Evolutionary conservation across 352 stramenopile genomes (phyloP), one percentile per base, ranked within the genome.

Genomic region (Globisporangium lucens): DNA sequence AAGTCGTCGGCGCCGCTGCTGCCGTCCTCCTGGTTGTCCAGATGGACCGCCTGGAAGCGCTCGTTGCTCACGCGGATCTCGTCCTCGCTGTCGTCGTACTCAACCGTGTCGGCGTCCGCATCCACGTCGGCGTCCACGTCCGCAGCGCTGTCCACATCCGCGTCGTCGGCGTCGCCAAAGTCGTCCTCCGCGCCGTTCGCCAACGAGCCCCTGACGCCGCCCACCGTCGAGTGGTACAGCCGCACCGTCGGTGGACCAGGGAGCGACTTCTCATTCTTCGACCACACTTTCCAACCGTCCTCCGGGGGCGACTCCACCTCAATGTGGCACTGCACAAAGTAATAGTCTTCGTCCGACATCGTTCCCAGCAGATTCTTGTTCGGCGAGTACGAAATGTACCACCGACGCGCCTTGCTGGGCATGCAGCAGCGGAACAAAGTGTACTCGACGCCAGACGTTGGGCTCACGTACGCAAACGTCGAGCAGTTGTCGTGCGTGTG

Each of bases 371-470:
- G 72, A 51, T 79, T 93, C 67, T 91, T 91, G 82, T 96, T 93
- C 6, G 86, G 83, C 27, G 97, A 98, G 75, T 99, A 97, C 56
- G 93, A 98, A 63, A 99, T 97, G 77, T 99, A 99, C 97, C 97
- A 99, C 74, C 97, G 98, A 65, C 98, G 97, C 47, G 97, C 89
- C 67, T 99, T 98, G 69, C 92, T 98, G 13, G 97, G 90, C 97
- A 99, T 99, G 59, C 90, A 97, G 74, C 97, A 99, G n/a, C 95
- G 91, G 77, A 99, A 99, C 17, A 99, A 78, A 20, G 95, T 99
- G 60, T 98, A 95, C 75, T 95, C 79, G 69, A 87, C 83, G 53
- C 87, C 63, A 60, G 82, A 75, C 65, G 85, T 87, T 3, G 63
- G 41, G 30, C 63, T 70, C 47, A 76, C 65, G 63, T 78, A 90